These are phyloP conservation scores for Abortiporus biennis DNA, from an alignment of 1,284 basidiomycete genomes.

Conservation along the genomic window DNA sequence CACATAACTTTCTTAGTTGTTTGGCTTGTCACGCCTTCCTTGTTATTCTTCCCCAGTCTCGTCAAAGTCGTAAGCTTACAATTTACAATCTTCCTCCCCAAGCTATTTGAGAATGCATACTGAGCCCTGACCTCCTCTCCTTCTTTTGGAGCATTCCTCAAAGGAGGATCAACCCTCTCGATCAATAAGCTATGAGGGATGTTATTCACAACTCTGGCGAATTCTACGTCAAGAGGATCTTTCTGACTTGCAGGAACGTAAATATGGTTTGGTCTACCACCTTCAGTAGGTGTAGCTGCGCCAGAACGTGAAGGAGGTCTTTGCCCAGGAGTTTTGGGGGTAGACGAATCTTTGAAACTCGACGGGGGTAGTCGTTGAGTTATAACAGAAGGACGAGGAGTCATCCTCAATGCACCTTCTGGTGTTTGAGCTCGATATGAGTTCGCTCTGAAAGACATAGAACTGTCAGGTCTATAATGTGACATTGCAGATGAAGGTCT, in stretches of 20 bases:
- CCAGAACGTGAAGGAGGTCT: constrained; percentile 62
- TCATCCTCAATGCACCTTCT: constrained; percentile 37
- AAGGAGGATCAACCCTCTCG: constrained; percentile 73
- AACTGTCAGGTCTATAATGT: constrained; percentile 52
- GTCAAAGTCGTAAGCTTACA: constrained; percentile 77
- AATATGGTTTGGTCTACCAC: constrained; percentile 39
- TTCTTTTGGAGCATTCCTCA: constrained; percentile 58
- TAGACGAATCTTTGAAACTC: constrained; percentile 58
- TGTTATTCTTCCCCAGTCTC: constrained; percentile 49
- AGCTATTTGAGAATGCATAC: constrained; percentile 71
- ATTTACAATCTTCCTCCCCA: constrained; percentile 68
- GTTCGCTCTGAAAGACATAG: constrained; percentile 40
- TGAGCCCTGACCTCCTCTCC: constrained; percentile 78
- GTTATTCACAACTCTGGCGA: constrained; percentile 71
- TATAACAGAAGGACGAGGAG: constrained; percentile 33
- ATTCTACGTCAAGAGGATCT: constrained; percentile 79
- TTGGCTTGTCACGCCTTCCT: no score
- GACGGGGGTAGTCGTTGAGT: constrained; percentile 57
- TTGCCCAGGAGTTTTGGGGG: constrained; percentile 47
- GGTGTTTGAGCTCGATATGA: no score
- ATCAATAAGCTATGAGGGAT: constrained; percentile 71
- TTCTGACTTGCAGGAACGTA: constrained; percentile 67
- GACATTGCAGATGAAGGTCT: constrained; percentile 70
- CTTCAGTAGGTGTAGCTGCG: constrained; percentile 47
- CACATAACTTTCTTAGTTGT: constrained; percentile 82